Conservation (phyloP, 2,329 filamentous ascomycete genomes). For the Fusarium oligoseptatum region DNA sequence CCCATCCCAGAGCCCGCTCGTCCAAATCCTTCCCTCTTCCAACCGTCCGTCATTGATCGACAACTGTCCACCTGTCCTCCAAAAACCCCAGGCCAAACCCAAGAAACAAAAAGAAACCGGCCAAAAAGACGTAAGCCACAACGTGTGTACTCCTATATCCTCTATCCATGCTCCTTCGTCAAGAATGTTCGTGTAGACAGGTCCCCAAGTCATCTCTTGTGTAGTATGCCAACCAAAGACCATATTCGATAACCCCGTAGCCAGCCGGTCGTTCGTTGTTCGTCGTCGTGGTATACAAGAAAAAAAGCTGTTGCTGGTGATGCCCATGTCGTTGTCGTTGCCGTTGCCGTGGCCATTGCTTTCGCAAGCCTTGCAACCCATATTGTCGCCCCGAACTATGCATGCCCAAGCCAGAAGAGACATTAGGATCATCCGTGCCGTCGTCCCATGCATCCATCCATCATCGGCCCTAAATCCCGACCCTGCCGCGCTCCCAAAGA, state of each 20-base stretch:
- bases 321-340: background rate
- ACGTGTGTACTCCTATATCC: constrained; percentile 45
- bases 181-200: constrained; percentile 39
- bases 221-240: constrained; percentile 38
- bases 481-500: background rate
- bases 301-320: constrained; percentile 25
- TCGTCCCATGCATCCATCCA: constrained; percentile 10
- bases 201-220: constrained; percentile 29
- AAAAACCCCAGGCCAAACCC: constrained; percentile 12
- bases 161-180: constrained; percentile 46
- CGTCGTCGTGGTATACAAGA: constrained; percentile 45
- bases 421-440: constrained; percentile 29
- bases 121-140: constrained; percentile 33
- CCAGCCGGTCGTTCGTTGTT: constrained; percentile 42
- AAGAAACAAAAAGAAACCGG: constrained; percentile 21
- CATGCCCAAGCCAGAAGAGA: constrained; percentile 31
- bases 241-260: constrained; percentile 27
- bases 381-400: constrained; percentile 1
- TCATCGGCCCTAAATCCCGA: constrained; percentile 11
- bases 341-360: background rate
- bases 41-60: constrained; percentile 7
- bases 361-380: constrained; percentile 14
- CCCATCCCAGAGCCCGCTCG: constrained; percentile 3
- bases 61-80: constrained; percentile 1
- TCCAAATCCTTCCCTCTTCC: background rate